Percentiles rank a stretch among this genome's conserved stretches.
These are phyloP conservation scores for Rhizoclosmatium sp. DNA, from an alignment of 192 early-diverging fungal genomes.

Conservation along the genomic window DNA sequence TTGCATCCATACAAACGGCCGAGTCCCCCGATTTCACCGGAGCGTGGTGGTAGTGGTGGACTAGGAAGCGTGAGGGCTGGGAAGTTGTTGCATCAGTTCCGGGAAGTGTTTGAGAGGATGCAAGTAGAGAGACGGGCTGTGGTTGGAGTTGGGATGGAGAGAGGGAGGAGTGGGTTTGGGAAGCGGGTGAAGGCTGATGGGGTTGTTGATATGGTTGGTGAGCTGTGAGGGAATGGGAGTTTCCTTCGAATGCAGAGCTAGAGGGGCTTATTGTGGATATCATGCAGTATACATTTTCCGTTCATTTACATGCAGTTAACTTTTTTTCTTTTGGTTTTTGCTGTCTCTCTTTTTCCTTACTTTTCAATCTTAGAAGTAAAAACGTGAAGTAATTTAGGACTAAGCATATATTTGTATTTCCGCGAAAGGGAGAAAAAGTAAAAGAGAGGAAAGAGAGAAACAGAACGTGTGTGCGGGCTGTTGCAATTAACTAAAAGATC, in stretches of 20 bases:
- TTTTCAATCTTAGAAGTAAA: background rate
- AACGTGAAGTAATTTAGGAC: background rate
- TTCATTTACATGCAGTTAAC: background rate
- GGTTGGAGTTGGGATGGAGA: background rate
- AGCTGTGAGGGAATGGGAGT: background rate
- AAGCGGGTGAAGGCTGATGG: background rate
- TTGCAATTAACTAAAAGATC: constrained; percentile 16
- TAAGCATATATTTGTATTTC: background rate
- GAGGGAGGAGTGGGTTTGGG: constrained; percentile 2
- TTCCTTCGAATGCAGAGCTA: too few relatives aligned
- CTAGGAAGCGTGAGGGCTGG: background rate
- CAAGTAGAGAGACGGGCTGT: background rate
- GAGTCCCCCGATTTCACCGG: background rate
- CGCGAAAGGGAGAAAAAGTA: background rate
- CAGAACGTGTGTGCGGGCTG: background rate
- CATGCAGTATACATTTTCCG: too few relatives aligned
- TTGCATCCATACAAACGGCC: background rate
- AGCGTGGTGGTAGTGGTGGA: background rate
- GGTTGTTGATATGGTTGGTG: background rate
- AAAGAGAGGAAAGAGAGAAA: background rate
- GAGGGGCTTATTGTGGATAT: too few relatives aligned
- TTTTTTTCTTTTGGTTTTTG: background rate
- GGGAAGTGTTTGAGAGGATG: background rate
- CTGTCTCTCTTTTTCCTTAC: background rate
- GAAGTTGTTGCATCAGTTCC: background rate